Conservation (phyloP, 768 basidiomycete species). For the Gelatoporia subvermispora region DNA sequence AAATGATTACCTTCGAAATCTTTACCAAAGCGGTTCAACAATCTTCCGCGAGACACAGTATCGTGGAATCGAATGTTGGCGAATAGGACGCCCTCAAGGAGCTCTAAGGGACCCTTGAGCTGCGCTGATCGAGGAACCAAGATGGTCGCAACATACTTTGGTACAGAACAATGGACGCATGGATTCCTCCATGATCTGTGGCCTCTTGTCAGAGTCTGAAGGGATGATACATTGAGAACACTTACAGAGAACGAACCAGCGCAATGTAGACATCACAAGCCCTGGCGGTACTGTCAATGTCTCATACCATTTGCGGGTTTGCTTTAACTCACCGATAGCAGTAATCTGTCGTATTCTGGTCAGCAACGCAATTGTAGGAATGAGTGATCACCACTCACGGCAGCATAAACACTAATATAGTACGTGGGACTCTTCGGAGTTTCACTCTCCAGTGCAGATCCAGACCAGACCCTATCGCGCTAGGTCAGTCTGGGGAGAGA, state of each 20-base stretch:
- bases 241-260: conserved; percentile 72
- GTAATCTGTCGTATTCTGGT: conserved; percentile 36
- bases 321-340: conserved; percentile 25
- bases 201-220: conserved; percentile 8
- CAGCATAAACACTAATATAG: conserved; percentile 71
- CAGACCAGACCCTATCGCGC: conserved; percentile 35
- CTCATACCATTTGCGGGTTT: background rate
- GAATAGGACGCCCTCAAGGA: conserved; percentile 79
- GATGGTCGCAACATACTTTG: conserved; percentile 37
- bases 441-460: conserved; percentile 19
- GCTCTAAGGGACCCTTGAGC: conserved; percentile 31
- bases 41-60: conserved; percentile 79
- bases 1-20: conserved; percentile 67
- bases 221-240: conserved; percentile 4
- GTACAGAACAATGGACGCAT: conserved; percentile 74
- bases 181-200: conserved; percentile 64
- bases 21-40: conserved; percentile 83
- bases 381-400: conserved; percentile 30
- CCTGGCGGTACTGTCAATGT: conserved; percentile 31
- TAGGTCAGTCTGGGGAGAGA: background rate
- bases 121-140: background rate
- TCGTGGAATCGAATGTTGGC: conserved; percentile 92
- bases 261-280: conserved; percentile 50
- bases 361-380: background rate
- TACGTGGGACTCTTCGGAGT: conserved; percentile 32